phyloP scores from a whole-genome alignment of 352 stramenopile genomes.

The Peronosclerospora sorghi region DNA sequence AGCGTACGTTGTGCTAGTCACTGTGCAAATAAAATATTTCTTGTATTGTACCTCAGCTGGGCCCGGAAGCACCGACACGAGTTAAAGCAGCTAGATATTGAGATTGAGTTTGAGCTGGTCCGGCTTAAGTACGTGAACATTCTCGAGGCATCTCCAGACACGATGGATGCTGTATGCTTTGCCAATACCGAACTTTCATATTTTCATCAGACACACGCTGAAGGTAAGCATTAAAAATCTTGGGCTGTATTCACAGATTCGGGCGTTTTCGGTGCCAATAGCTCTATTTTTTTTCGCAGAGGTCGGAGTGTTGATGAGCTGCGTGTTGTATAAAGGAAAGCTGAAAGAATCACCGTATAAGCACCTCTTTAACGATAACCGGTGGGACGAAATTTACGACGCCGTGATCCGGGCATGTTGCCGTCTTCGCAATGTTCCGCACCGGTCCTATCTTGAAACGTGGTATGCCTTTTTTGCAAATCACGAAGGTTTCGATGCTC shows the following conservation, averaged over 20 bases:
- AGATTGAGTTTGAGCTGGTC: slow-evolving; percentile 80
- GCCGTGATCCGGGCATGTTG: slow-evolving; percentile 65
- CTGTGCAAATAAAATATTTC: neutral
- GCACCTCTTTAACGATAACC: slow-evolving; percentile 49
- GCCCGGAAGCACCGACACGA: slow-evolving; percentile 41
- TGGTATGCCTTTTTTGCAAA: slow-evolving; percentile 28
- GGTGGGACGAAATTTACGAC: slow-evolving; percentile 65
- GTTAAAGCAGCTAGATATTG: slow-evolving; percentile 35
- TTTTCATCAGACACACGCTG: slow-evolving; percentile 50
- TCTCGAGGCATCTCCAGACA: slow-evolving; percentile 47
- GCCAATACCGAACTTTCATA: slow-evolving; percentile 46
- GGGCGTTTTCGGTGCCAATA: neutral
- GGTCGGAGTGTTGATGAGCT: slow-evolving; percentile 70
- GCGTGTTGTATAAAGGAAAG: slow-evolving; percentile 63
- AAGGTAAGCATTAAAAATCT: slow-evolving; percentile 19
- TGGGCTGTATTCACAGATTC: neutral
- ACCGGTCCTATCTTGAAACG: slow-evolving; percentile 61
- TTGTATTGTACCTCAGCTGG: slow-evolving; percentile 33
- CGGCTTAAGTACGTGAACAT: slow-evolving; percentile 73
- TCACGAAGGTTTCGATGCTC: neutral
- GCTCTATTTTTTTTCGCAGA: slow-evolving; percentile 25
- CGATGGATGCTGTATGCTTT: slow-evolving; percentile 61
- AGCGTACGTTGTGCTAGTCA: neutral
- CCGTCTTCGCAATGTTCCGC: slow-evolving; percentile 53
- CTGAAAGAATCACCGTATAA: slow-evolving; percentile 74